phyloP scores from a whole-genome alignment of 1,284 basidiomycete species.

The Heterobasidion occidentale region DNA sequence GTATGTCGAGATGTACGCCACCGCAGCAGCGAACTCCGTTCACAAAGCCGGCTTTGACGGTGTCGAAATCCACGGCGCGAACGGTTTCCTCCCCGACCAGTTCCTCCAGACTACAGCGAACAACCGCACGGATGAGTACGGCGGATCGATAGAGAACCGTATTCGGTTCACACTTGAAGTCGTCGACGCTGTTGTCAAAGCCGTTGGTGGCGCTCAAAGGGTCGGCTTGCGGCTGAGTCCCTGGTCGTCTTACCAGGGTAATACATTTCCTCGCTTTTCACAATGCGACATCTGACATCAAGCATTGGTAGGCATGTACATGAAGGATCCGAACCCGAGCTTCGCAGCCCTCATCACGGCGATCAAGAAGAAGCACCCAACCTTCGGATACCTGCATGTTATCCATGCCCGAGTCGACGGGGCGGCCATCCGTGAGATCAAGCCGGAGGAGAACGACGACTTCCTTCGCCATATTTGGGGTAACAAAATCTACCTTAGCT shows the following conservation, averaged over 20 bases:
- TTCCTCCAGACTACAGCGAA: conserved; percentile 35
- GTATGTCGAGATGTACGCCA: conserved; percentile 14
- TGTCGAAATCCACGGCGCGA: conserved; percentile 31
- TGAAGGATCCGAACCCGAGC: conserved; percentile 7
- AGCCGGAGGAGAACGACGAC: conserved; percentile 15
- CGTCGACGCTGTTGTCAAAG: conserved; percentile 22
- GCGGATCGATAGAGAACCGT: conserved; percentile 49
- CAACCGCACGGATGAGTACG: conserved; percentile 52
- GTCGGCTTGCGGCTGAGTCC: conserved; percentile 36
- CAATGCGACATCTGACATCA: background rate
- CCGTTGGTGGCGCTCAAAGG: conserved; percentile 18
- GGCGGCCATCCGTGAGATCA: background rate
- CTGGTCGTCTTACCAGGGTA: conserved; percentile 23
- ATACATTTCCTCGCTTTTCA: background rate
- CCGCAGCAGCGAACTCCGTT: conserved; percentile 17
- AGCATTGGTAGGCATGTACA: conserved; percentile 12
- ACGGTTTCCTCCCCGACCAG: conserved; percentile 33
- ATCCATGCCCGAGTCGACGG: conserved; percentile 26
- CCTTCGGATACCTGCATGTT: conserved; percentile 2
- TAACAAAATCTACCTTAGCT: conserved; percentile 21
- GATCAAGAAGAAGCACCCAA: background rate
- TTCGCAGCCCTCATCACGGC: conserved; percentile 1
- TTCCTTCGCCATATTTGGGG: conserved; percentile 19
- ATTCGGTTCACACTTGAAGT: conserved; percentile 40
- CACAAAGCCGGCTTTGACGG: conserved; percentile 24